Evolutionary conservation across 176 grass and related monocot species (phyloP), one percentile per base, ranked within the genome.

Genomic region (Metroxylon sagu): DNA sequence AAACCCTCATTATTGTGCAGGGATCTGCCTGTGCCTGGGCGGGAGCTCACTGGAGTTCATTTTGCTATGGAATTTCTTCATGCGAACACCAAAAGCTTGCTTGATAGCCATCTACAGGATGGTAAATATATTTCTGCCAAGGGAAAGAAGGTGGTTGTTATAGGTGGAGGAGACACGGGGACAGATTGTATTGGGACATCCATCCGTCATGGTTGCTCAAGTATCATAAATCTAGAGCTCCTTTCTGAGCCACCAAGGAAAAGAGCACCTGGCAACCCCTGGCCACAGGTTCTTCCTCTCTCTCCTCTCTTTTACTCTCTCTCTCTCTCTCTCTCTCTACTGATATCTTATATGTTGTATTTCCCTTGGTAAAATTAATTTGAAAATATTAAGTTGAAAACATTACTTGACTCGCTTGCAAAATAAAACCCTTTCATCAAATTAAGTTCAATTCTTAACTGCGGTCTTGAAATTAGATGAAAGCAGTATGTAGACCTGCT

Each of bases 61-160:
- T 93, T 93, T 74, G 94, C 94, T 25, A 89, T 99, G 94, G 85
- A 99, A 65, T 99, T 99, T 85, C 94, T 99, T 21, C 88, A 83
- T 49, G 84, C 85, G 29, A 93, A 93, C 76, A 99, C 94, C 18
- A 99, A 99, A 78, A 99, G 94, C 64, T 83, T 99, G 59, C 82
- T 99, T 21, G 94, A 99, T 66, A 99, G 94, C 67, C 89, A 99
- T 68, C 74, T 93, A 60, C 74, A 89, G 72, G 88, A 99, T 68
- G 85, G 88, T 73, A 93, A 80, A 62, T 99, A 99, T 77, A 89
- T 98, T 57, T 88, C 84, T n/a, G 94, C 94, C 64, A 19, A 83
- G 51, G 94, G 94, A n/a, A 83, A 93, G 75, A 99, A 93, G 65
- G 94, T 99, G 55, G 85, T 93, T 21, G 94, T 98, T 56, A 98